Percentiles rank a stretch among this genome's conserved stretches.
These are phyloP conservation scores for Rachicladosporium sp. DNA, from an alignment of 2,329 filamentous ascomycete genomes.

Conservation along the genomic window DNA sequence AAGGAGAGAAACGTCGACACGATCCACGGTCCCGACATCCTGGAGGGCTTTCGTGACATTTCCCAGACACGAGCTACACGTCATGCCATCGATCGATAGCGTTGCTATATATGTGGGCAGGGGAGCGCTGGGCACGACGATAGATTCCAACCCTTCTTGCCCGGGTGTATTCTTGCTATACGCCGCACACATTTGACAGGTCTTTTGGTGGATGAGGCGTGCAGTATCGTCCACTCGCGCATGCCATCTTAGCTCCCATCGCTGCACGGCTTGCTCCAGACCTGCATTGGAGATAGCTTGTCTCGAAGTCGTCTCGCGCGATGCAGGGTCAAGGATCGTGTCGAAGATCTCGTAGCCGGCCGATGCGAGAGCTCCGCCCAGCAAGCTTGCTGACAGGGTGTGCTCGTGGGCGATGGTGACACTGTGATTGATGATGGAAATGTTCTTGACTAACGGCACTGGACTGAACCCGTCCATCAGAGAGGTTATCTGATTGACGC, in stretches of 20 bases:
- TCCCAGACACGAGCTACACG: slow-evolving; percentile 43
- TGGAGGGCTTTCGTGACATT: slow-evolving; percentile 37
- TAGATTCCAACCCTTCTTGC: slow-evolving; percentile 2
- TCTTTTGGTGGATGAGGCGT: slow-evolving; percentile 37
- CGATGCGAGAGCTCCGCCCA: slow-evolving; percentile 35
- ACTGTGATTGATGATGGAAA: slow-evolving; percentile 59
- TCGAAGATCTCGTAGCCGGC: slow-evolving; percentile 9
- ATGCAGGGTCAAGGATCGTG: slow-evolving; percentile 3
- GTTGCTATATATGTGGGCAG: slow-evolving; percentile 28
- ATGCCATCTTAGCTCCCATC: slow-evolving; percentile 8
- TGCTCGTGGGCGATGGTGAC: slow-evolving; percentile 39
- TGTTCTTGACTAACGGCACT: slow-evolving; percentile 46
- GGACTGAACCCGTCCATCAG: slow-evolving; percentile 31
- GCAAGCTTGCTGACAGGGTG: background rate
- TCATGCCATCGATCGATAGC: slow-evolving; percentile 45
- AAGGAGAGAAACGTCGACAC: slow-evolving; percentile 39
- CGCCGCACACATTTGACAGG: slow-evolving; percentile 62
- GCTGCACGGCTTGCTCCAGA: slow-evolving; percentile 9
- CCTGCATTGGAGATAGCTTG: slow-evolving; percentile 1
- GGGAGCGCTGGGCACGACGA: slow-evolving; percentile 23
- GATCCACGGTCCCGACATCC: slow-evolving; percentile 32
- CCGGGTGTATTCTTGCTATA: slow-evolving; percentile 38
- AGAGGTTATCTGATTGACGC: slow-evolving; percentile 53
- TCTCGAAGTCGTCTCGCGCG: background rate
- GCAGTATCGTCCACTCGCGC: slow-evolving; percentile 3